Conservation (phyloP, 768 basidiomycete genomes). For the Calocybe indica region DNA sequence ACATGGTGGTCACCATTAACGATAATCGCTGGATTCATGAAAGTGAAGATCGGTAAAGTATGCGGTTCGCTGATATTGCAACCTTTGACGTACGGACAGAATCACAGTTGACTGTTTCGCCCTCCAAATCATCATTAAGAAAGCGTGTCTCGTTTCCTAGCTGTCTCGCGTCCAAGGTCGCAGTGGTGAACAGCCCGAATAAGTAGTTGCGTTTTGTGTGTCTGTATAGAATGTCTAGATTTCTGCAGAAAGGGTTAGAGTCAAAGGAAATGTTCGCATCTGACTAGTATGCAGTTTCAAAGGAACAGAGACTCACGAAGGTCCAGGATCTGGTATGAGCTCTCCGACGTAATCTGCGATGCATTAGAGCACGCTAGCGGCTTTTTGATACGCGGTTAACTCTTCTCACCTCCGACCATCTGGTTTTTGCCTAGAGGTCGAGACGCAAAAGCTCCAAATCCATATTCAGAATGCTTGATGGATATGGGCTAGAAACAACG, state of each 20-base stretch:
- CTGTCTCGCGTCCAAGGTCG: constrained; percentile 11
- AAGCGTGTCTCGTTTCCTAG: constrained; percentile 20
- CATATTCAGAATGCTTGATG: constrained; percentile 28
- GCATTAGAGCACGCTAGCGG: neutral
- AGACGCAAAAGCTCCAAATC: constrained; percentile 42
- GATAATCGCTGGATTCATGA: constrained; percentile 3
- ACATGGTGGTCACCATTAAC: constrained; percentile 19
- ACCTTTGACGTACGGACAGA: constrained; percentile 7
- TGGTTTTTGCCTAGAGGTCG: constrained; percentile 5
- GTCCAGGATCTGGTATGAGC: constrained; percentile 2
- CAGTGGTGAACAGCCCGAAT: constrained; percentile 1
- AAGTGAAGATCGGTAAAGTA: neutral
- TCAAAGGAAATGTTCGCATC: neutral
- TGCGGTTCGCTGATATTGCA: neutral
- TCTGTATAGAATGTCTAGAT: neutral
- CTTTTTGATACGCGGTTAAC: neutral
- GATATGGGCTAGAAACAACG: constrained; percentile 21
- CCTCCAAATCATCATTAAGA: constrained; percentile 12
- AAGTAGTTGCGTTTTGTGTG: constrained; percentile 7
- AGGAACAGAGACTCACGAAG: neutral
- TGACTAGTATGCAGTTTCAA: neutral
- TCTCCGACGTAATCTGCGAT: constrained; percentile 38
- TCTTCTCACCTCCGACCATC: constrained; percentile 19
- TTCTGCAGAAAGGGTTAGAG: constrained; percentile 4
- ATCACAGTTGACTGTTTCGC: constrained; percentile 11